Evolutionary conservation across 1,284 basidiomycete species (phyloP).

Genomic region (Butyriboletus appendiculatus): DNA sequence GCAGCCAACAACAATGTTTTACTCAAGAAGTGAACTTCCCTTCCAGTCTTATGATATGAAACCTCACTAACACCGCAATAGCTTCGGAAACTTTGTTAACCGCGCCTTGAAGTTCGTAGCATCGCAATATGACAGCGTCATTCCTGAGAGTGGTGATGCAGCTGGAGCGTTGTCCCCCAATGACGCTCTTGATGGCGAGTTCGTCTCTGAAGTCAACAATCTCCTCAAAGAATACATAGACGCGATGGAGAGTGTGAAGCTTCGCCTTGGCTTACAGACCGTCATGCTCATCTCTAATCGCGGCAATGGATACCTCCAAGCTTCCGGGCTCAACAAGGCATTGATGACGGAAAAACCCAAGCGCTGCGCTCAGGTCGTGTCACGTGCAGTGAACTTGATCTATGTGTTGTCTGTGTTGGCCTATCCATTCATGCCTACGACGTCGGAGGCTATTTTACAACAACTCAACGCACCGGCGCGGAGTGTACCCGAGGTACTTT

Average conservation of each 20-base stretch:
- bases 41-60: background rate
- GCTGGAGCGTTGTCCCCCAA: conserved; percentile 69
- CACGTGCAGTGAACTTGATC: conserved; percentile 92
- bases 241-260: conserved; percentile 90
- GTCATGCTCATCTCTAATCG: conserved; percentile 91
- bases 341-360: conserved; percentile 81
- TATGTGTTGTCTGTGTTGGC: conserved; percentile 86
- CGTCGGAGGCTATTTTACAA: conserved; percentile 76
- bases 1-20: conserved; percentile 93
- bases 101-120: conserved; percentile 91
- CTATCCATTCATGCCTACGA: conserved; percentile 97
- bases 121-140: conserved; percentile 80
- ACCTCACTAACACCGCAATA: conserved; percentile 32
- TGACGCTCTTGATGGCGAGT: conserved; percentile 72
- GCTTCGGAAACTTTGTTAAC: conserved; percentile 98
- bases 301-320: conserved; percentile 95
- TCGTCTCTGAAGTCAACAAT: conserved; percentile 80
- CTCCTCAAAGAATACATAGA: conserved; percentile 84
- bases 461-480: conserved; percentile 93
- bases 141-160: conserved; percentile 77
- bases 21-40: conserved; percentile 77
- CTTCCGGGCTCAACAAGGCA: conserved; percentile 90
- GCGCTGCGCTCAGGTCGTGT: conserved; percentile 89
- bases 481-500: conserved; percentile 64
- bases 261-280: conserved; percentile 84